These are phyloP conservation scores for Aspergillus aculeatinus DNA, from an alignment of 2,329 filamentous ascomycete species.

Conservation along the genomic window DNA sequence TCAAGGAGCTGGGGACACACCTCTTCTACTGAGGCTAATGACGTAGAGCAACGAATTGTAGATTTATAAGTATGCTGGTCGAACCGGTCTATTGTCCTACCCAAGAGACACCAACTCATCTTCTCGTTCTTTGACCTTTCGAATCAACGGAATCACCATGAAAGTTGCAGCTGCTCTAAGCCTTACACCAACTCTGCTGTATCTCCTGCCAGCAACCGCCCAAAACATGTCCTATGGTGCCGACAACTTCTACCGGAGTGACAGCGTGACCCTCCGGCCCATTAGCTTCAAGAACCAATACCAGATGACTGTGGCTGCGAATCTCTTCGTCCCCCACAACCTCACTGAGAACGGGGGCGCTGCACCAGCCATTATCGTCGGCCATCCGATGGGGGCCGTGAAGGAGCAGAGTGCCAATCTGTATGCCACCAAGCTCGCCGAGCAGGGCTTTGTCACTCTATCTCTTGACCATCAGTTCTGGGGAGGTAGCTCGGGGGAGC, in stretches of 20 bases:
- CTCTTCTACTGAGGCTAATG: too few species aligned
- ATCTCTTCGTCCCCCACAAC: conserved; percentile 21
- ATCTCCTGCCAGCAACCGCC: conserved; percentile 10
- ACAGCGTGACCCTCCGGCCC: conserved; percentile 17
- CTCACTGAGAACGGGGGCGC: conserved; percentile 2
- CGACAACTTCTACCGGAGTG: conserved; percentile 27
- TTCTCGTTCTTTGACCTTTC: too few species aligned
- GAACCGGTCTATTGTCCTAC: too few species aligned
- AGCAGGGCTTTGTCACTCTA: conserved; percentile 26
- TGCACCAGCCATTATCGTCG: conserved; percentile 23
- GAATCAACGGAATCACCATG: too few species aligned
- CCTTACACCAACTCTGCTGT: too few species aligned
- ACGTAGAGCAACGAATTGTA: too few species aligned
- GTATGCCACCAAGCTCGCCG: conserved; percentile 25
- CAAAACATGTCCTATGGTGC: conserved; percentile 27
- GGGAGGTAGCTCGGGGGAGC: conserved; percentile 25
- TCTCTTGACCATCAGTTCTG: conserved; percentile 25
- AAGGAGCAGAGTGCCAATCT: conserved; percentile 30
- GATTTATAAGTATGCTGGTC: too few species aligned
- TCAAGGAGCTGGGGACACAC: too few species aligned
- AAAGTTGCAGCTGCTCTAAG: too few species aligned
- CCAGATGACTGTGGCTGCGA: conserved; percentile 18
- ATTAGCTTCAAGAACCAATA: conserved; percentile 22
- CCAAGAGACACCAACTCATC: too few species aligned
- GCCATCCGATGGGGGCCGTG: conserved; percentile 28